Evolutionary conservation across 352 stramenopile genomes (phyloP), one percentile per base, ranked within the genome.

Genomic region (Hyaloperonospora arabidopsidis): DNA sequence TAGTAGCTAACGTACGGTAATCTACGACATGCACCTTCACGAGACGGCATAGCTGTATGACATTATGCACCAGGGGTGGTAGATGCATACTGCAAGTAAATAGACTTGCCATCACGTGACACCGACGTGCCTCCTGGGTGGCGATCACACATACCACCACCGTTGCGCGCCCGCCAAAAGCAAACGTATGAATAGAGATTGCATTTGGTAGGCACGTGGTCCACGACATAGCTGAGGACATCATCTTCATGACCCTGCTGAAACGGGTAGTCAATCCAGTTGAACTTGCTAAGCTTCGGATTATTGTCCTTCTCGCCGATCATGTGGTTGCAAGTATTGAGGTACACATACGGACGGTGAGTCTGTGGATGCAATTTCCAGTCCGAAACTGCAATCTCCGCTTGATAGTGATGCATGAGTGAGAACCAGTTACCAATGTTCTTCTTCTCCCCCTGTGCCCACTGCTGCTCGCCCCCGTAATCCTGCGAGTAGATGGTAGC

Each of bases 291-390:
- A 48, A 93, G 67, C 4, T 56, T 67, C 21, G 69, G 57, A 57
- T 93, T 93, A 59, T 89, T 93, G 70, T 93, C 84, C 38, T 59
- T 70, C 63, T 93, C 74, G 41, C 84, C 79, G 55, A 93, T 89
- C 80, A 93, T 88, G 80, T 93, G 84, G 51, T 93, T 93, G 72
- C 84, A 93, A 45, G 84, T 93, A 73, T 92, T 93, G 53, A 93
- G 76, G 59, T 73, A 93, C n/a, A 92, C 63, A 35, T 82, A 70
- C 38, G 84, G 84, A 5, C 84, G 81, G 36, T 82, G 51, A 17
- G 60, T 74, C 59, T 70, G 67, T 7, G 45, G 54, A 13, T 63
- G 53, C 35, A 74, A 38, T 40, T 67, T 53, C 84, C 84, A 93
- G 25, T 76, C 65, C 11, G 47, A 49, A 52, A 67, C 65, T 32